Evolutionary conservation across 2,329 filamentous ascomycete species (phyloP), one percentile per base, ranked within the genome.

Genomic region (Fusarium pseudograminearum): DNA sequence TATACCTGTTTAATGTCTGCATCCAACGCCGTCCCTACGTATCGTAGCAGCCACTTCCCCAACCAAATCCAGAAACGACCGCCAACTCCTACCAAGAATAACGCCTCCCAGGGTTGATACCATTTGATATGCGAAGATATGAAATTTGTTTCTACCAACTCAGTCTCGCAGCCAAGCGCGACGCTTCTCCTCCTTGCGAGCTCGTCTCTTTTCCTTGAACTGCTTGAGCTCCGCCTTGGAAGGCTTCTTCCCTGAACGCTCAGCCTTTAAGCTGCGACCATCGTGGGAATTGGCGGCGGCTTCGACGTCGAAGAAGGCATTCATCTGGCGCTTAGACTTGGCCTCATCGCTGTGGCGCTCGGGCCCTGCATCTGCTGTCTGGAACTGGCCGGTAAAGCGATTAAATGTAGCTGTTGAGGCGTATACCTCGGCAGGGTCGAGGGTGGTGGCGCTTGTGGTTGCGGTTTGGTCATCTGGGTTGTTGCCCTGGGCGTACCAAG

Each of bases 231-330:
- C 93, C 65, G 91, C 85, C 84, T 95, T 97, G 59, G 83, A 91
- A 26, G 95, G 85, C 80, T 93, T 94, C 86, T 96, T 94, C 57
- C 90, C 89, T 61, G 92, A 90, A 57, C 96, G 87, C 83, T 99
- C 96, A 3, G 94, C 96, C 81, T 95, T 97, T 61, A 99, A 83
- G 76, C 94, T 98, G 61, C 91, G 88, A 3, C 96, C 96, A 73
- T 97, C 91, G 76, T 99, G 94, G 61, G 89, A 88, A 77, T 97
- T 98, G 7, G 94, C 95, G 5, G 94, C 94, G 7, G 94, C 93
- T 79, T 98, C 94, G 44, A 98, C 94, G 77, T 99, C 95, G 79
- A 98, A 99, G 81, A 91, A 98, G 41, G 94, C 93, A 76, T 93
- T 92, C 91, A 98, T 92, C 82, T 98, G 96, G 45, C 96, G 86